Evolutionary conservation across 805 yeast species (phyloP), one percentile per base, ranked within the genome.

Genomic region (Myxozyma udenii): DNA sequence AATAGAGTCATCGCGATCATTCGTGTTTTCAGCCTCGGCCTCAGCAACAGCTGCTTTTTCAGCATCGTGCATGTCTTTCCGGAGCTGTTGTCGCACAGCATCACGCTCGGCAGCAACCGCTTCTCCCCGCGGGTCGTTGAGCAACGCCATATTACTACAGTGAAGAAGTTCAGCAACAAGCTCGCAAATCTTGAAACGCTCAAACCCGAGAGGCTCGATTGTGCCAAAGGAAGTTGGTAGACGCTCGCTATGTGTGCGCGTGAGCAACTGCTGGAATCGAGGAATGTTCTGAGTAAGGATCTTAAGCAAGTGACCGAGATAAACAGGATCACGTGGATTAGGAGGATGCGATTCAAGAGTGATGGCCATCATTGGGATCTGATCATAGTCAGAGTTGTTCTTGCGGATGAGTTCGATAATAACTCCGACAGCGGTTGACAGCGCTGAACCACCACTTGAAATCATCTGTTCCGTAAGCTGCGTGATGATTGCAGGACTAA

Each of bases 61-160:
- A 12, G 22, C 44, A 41, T 47, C 51, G 18, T 36, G 46, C n/a
- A 40, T 30, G 9, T 12, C 39, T n/a, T 21, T 30, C 23, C 41
- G 18, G 28, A 40, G 14, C 36, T 37, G 63, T 64, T 71, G 73
- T 53, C 96, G 76, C 53, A 83, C 79, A 11, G 70, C 67, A 63
- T 89, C 95, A 44, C 96, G 77, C 50, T 83, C 80, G 35, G 70
- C 68, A 22, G 88, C 81, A 40, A 87, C 76, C 26, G 74, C 74
- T 67, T 87, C 83, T 48, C 90, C 88, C 46, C 76, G 76, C 37
- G 78, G 80, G 41, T 90, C 88, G 66, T 91, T 93, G 60, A 93
- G 76, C 18, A 89, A 74, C 0, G 85, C 87, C 98, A 93, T 93
- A 70, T 93, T 93, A n/a, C 96, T 88, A 66, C 99, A 93, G 69